Conservation (phyloP, 2,329 filamentous ascomycete species). For the Ophiostoma australiae region DNA sequence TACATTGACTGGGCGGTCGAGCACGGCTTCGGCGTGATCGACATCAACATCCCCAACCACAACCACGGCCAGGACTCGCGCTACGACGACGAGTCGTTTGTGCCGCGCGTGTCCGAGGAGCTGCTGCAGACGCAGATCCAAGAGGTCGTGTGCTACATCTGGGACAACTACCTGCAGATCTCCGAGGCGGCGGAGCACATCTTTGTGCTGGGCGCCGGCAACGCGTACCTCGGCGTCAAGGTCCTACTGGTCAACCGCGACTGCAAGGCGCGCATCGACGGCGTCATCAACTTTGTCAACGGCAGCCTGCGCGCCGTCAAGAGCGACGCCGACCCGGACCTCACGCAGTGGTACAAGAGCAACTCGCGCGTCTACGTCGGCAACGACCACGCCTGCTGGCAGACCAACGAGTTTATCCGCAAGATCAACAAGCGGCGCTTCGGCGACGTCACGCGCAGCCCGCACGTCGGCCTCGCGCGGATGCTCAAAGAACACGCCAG, state of each 20-base stretch:
- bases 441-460: conserved; percentile 52
- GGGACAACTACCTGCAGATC: conserved; percentile 94
- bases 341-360: conserved; percentile 77
- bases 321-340: conserved; percentile 67
- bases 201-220: conserved; percentile 83
- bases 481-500: conserved; percentile 54
- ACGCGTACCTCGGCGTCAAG: conserved; percentile 78
- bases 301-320: conserved; percentile 72
- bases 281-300: conserved; percentile 76
- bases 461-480: conserved; percentile 44
- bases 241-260: conserved; percentile 72
- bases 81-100: conserved; percentile 45
- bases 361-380: conserved; percentile 77
- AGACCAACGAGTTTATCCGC: conserved; percentile 53
- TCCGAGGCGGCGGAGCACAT: conserved; percentile 66
- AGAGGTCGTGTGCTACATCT: conserved; percentile 78
- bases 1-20: conserved; percentile 80
- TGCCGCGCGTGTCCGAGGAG: conserved; percentile 42
- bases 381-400: conserved; percentile 70
- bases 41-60: conserved; percentile 83
- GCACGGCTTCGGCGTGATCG: conserved; percentile 78
- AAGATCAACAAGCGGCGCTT: conserved; percentile 59
- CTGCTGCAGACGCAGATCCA: conserved; percentile 57
- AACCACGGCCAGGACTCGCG: conserved; percentile 45
- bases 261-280: conserved; percentile 63